A percentile compares a stretch with the other conserved stretches of the same genome.
Conservation (phyloP, 306 rosid species). For the Vigna unguiculata region DNA sequence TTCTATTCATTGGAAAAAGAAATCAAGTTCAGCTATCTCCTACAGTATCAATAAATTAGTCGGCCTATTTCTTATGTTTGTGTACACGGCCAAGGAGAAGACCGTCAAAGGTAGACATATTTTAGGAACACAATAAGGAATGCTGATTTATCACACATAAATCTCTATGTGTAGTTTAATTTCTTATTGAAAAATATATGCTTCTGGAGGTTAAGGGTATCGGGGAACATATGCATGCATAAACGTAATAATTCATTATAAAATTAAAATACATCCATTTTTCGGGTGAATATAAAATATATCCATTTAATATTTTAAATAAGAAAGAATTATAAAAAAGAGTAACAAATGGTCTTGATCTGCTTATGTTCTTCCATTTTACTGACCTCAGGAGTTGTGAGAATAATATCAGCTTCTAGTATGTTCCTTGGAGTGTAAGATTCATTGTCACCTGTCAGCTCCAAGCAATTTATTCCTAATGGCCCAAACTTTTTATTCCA, state of each 20-base stretch:
- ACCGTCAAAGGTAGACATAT: not conserved
- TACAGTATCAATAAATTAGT: constrained; percentile 38
- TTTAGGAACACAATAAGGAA: constrained; percentile 9
- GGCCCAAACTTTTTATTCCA: constrained; percentile 87
- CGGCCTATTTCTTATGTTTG: constrained; percentile 38
- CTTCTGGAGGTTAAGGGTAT: constrained; percentile 18
- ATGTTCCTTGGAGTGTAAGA: constrained; percentile 72
- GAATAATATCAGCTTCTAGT: constrained; percentile 88
- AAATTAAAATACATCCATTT: not conserved
- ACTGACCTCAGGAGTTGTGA: constrained; percentile 96
- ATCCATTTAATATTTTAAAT: constrained; percentile 32
- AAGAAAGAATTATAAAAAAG: constrained; percentile 12
- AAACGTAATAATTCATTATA: constrained; percentile 30
- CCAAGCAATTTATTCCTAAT: constrained; percentile 82
- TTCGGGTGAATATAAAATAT: not conserved
- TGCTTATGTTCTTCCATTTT: constrained; percentile 32
- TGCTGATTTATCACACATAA: constrained; percentile 17
- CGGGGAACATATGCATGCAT: constrained; percentile 30
- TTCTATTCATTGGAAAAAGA: constrained; percentile 59
- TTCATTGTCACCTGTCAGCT: constrained; percentile 93
- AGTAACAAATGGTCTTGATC: not conserved
- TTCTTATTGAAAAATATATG: not conserved
- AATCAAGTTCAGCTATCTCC: constrained; percentile 44
- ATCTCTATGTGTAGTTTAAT: not conserved
- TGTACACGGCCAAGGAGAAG: constrained; percentile 15